Evolutionary conservation across 768 basidiomycete genomes (phyloP), one percentile per base, ranked within the genome.

Genomic region (Russula lepida): DNA sequence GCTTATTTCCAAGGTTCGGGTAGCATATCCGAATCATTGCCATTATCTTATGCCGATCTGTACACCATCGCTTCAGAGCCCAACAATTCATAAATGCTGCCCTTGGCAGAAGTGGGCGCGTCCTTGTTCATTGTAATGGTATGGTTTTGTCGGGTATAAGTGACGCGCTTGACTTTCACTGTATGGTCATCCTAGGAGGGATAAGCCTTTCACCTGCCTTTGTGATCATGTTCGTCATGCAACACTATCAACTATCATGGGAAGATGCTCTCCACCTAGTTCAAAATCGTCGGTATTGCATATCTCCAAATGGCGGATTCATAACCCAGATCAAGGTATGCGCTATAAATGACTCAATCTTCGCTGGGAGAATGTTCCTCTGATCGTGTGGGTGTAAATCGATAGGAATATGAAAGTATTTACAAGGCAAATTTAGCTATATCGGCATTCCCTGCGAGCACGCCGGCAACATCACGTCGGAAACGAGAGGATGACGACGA

Each of bases 151-250:
- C 19, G 25, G 4, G 8, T 35, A 39, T 21, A 30, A n/a, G 25
- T 46, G 11, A 32, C 32, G 28, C 49, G 23, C 46, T 56, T 25
- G 37, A 33, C 15, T 39, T 35, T 6, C 21, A 46, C 30, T 19
- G 23, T 12, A 43, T 15, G 49, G 15, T 56, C 15, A 15, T 12
- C 35, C 7, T 64, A 92, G 90, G 91, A 41, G 92, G 92, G 4
- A 94, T 94, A 71, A 88, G 86, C 61, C 77, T 93, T 12, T 92
- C 90, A 2, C 92, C 92, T 0, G 82, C 91, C 1, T 92, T 94
- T 60, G 92, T 92, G 25, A 88, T 94, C 56, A 93, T 93, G 89
- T 94, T 89, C 70, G 90, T 90, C 39, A 94, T 94, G 92, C 86
- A 89, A 61, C 82, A 87, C 67, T 84, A 84, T 70, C 82, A 83